These are phyloP conservation scores for Fusarium sp. DNA, from an alignment of 2,329 filamentous ascomycete genomes.

Conservation along the genomic window DNA sequence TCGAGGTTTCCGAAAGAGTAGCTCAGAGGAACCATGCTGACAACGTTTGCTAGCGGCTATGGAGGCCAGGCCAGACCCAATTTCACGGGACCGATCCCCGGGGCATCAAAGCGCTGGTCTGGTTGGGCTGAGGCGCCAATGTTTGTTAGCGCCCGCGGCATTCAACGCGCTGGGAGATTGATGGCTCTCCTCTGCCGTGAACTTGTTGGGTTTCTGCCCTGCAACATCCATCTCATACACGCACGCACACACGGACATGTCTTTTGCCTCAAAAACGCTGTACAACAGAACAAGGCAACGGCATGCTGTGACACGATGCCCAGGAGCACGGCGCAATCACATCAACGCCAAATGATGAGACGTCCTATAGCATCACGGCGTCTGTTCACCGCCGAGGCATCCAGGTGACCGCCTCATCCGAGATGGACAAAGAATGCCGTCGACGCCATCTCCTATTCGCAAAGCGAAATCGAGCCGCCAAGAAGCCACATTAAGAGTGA, in stretches of 20 bases:
- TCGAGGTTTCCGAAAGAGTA: slow-evolving; percentile 11
- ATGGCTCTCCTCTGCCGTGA: slow-evolving; percentile 8
- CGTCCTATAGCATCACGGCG: not conserved
- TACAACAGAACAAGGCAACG: slow-evolving; percentile 14
- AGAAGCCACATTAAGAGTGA: slow-evolving; percentile 4
- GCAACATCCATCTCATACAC: not conserved
- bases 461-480: not conserved
- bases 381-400: not conserved
- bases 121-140: slow-evolving; percentile 20
- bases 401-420: slow-evolving; percentile 1
- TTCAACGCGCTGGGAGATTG: slow-evolving; percentile 14
- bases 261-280: not conserved
- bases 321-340: not conserved
- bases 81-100: slow-evolving; percentile 33
- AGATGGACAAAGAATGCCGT: slow-evolving; percentile 1
- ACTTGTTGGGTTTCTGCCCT: not conserved
- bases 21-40: not conserved
- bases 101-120: slow-evolving; percentile 26
- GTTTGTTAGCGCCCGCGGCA: slow-evolving; percentile 32
- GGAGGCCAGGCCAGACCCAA: slow-evolving; percentile 10
- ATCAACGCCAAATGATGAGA: not conserved
- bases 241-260: not conserved
- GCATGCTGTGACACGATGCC: slow-evolving; percentile 14
- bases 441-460: not conserved
- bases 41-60: not conserved